Percentiles rank a stretch among this genome's conserved stretches.
These are phyloP conservation scores for Arachis monticola DNA, from an alignment of 331 rosid genomes.

Conservation along the genomic window DNA sequence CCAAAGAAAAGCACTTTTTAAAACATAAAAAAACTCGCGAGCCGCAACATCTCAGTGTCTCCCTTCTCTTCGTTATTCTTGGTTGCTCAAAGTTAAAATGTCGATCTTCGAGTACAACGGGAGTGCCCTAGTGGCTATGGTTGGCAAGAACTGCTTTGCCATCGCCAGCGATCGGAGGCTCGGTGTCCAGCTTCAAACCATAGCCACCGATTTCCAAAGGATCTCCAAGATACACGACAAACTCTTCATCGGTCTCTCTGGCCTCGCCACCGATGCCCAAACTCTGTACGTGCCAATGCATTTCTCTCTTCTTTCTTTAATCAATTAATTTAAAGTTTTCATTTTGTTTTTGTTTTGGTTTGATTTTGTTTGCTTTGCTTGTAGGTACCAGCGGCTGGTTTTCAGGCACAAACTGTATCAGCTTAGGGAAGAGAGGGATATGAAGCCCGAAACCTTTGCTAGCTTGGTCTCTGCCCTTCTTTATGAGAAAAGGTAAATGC, in stretches of 20 bases:
- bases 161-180: conserved; percentile 95
- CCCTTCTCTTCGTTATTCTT: not conserved
- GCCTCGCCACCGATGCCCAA: conserved; percentile 96
- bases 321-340: no score
- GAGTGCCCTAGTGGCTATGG: conserved; percentile 94
- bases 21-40: not conserved
- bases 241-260: conserved; percentile 87
- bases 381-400: conserved; percentile 84
- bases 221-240: conserved; percentile 74
- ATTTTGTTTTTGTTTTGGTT: not conserved
- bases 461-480: conserved; percentile 86
- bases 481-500: conserved; percentile 81
- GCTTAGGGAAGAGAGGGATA: conserved; percentile 94
- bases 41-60: not conserved
- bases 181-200: conserved; percentile 96
- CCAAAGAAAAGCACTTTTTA: conserved; percentile 23
- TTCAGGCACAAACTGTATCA: conserved; percentile 88
- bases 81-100: conserved; percentile 12
- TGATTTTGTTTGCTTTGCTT: not conserved
- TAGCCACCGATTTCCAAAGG: conserved; percentile 93
- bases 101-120: conserved; percentile 95
- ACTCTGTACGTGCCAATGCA: conserved; percentile 59
- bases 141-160: conserved; percentile 97
- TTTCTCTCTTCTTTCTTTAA: no score
- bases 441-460: conserved; percentile 97